Percentiles rank a stretch among this genome's conserved stretches.
These are phyloP conservation scores for Lecanicillium sp. DNA, from an alignment of 2,329 filamentous ascomycete species.

Conservation along the genomic window DNA sequence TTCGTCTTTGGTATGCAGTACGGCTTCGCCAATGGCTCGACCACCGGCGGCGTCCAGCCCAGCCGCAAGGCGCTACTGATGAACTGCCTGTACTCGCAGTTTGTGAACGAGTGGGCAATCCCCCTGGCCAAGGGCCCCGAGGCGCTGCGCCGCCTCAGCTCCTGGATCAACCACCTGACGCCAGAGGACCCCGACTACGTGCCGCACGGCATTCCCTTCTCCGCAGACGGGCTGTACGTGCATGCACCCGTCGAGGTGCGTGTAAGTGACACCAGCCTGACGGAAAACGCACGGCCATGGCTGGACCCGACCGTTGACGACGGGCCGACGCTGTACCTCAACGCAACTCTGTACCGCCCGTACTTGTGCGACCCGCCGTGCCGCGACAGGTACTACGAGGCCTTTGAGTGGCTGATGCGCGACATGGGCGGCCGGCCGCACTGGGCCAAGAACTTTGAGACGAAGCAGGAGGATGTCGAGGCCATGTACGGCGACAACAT, in stretches of 20 bases:
- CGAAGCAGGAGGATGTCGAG: conserved; percentile 54
- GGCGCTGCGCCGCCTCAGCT: conserved; percentile 72
- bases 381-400: conserved; percentile 72
- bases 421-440: conserved; percentile 77
- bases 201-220: conserved; percentile 68
- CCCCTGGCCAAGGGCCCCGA: conserved; percentile 82
- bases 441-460: conserved; percentile 87
- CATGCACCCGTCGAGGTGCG: conserved; percentile 93
- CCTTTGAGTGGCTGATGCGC: conserved; percentile 86
- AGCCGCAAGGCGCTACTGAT: conserved; percentile 78
- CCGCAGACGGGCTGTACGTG: conserved; percentile 71
- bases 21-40: conserved; percentile 68
- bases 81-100: conserved; percentile 98
- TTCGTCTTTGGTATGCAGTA: conserved; percentile 98
- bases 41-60: conserved; percentile 70
- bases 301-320: conserved; percentile 65
- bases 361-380: conserved; percentile 75
- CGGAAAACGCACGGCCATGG: conserved; percentile 33
- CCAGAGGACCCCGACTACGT: conserved; percentile 60
- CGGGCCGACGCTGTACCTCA: conserved; percentile 77
- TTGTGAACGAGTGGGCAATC: conserved; percentile 96
- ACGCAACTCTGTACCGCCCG: conserved; percentile 82
- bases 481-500: conserved; percentile 65
- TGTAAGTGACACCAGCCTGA: conserved; percentile 60
- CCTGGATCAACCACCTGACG: conserved; percentile 67